Evolutionary conservation across 2,329 filamentous ascomycete genomes (phyloP).

Genomic region (Neocatenulostroma microsporum): DNA sequence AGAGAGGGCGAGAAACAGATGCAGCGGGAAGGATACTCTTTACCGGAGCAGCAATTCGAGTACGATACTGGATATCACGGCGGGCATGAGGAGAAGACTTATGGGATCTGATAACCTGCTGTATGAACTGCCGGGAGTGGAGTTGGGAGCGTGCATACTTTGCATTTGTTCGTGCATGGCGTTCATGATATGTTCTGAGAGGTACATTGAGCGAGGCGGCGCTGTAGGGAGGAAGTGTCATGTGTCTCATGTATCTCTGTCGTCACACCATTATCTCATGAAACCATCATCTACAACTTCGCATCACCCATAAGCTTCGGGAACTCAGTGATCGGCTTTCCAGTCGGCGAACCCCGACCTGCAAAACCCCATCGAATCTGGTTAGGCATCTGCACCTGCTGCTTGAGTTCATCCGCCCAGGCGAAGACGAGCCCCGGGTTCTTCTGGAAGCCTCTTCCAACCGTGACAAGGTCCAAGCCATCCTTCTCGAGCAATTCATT

Average conservation of each 20-base stretch:
- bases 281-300: conserved; percentile 3
- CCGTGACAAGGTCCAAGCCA: conserved; percentile 60
- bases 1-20: conserved; percentile 8
- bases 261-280: too few species aligned
- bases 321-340: conserved; percentile 16
- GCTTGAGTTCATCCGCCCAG: conserved; percentile 63
- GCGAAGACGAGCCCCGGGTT: conserved; percentile 72
- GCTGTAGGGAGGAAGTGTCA: too few species aligned
- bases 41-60: conserved; percentile 37
- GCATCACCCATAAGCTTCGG: conserved; percentile 5
- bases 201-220: too few species aligned
- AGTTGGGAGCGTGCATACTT: too few species aligned
- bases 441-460: conserved; percentile 70
- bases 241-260: too few species aligned
- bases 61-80: conserved; percentile 39
- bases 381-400: conserved; percentile 63
- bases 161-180: too few species aligned
- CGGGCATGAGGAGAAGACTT: conserved; percentile 14
- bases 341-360: conserved; percentile 34
- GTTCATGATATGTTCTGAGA: too few species aligned
- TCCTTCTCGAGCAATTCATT: conserved; percentile 48
- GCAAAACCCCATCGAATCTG: conserved; percentile 58
- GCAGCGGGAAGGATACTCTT: conserved; percentile 31
- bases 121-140: too few species aligned
- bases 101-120: too few species aligned